These are phyloP conservation scores for Gryganskiella cystojenkinii DNA, from an alignment of 192 early-diverging fungal species.

Conservation along the genomic window DNA sequence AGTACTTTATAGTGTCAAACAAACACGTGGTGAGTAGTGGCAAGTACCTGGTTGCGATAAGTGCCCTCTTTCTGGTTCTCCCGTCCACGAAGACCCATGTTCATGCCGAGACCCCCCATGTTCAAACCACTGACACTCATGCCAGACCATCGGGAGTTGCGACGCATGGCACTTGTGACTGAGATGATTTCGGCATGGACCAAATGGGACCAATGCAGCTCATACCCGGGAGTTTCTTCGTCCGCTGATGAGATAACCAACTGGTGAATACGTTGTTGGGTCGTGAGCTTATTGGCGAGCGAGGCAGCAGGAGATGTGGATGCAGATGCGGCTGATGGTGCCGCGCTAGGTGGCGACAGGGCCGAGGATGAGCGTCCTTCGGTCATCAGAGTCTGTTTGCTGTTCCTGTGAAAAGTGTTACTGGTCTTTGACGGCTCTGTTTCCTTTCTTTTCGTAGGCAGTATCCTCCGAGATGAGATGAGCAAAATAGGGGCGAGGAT, in stretches of 20 bases:
- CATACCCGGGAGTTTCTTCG: slow-evolving; percentile 43
- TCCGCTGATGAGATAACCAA: neutral
- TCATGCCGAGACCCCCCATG: slow-evolving; percentile 69
- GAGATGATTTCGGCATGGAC: slow-evolving; percentile 79
- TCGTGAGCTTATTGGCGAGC: slow-evolving; percentile 21
- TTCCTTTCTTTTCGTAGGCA: too few relatives aligned
- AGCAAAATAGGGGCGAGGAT: neutral
- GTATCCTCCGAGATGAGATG: too few relatives aligned
- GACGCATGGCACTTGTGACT: slow-evolving; percentile 83
- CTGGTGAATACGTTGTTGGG: slow-evolving; percentile 13
- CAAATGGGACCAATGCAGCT: slow-evolving; percentile 76
- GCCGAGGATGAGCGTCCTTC: neutral
- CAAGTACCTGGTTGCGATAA: slow-evolving; percentile 60
- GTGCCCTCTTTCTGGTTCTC: slow-evolving; percentile 52
- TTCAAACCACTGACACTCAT: slow-evolving; percentile 65
- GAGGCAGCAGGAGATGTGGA: slow-evolving; percentile 13
- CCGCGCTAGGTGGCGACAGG: neutral
- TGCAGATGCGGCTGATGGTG: slow-evolving; percentile 4
- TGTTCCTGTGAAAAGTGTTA: too few relatives aligned
- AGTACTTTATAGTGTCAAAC: neutral
- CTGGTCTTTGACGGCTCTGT: too few relatives aligned
- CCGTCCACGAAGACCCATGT: slow-evolving; percentile 66
- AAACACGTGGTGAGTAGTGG: neutral
- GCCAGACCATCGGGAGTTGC: slow-evolving; percentile 83
- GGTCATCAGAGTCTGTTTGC: too few relatives aligned